phyloP scores from a whole-genome alignment of 2,329 filamentous ascomycete species.

The Cercospora sp. region DNA sequence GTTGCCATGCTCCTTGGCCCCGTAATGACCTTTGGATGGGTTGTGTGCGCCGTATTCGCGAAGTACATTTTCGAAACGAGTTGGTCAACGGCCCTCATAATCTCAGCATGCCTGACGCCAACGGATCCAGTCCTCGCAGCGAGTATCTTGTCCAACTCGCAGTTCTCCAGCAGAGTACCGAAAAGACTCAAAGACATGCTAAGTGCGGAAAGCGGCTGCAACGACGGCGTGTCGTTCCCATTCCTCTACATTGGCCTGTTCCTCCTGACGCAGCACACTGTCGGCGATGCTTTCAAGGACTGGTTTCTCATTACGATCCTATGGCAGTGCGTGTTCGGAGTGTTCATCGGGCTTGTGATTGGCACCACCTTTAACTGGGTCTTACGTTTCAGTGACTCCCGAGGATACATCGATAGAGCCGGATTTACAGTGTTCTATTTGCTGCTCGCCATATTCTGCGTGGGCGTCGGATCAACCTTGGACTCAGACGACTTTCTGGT shows the following conservation, averaged over 20 bases:
- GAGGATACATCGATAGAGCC: slow-evolving; percentile 50
- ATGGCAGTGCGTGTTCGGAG: slow-evolving; percentile 56
- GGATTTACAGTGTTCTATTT: slow-evolving; percentile 59
- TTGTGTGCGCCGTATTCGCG: slow-evolving; percentile 51
- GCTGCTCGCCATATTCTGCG: slow-evolving; percentile 53
- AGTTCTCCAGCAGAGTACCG: slow-evolving; percentile 55
- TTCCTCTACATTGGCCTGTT: slow-evolving; percentile 57
- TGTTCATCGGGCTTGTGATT: slow-evolving; percentile 50
- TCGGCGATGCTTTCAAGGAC: slow-evolving; percentile 48
- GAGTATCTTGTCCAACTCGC: slow-evolving; percentile 54
- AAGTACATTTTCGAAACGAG: slow-evolving; percentile 50
- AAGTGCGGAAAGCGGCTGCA: slow-evolving; percentile 57
- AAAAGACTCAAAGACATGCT: slow-evolving; percentile 54
- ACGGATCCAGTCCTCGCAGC: slow-evolving; percentile 59
- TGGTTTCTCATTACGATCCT: slow-evolving; percentile 57
- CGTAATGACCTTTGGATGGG: slow-evolving; percentile 54
- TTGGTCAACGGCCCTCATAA: slow-evolving; percentile 50
- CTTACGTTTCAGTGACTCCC: slow-evolving; percentile 49
- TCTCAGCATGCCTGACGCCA: slow-evolving; percentile 57
- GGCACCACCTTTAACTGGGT: slow-evolving; percentile 51
- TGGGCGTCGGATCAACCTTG: slow-evolving; percentile 54
- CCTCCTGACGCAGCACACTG: slow-evolving; percentile 43
- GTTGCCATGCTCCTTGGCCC: slow-evolving; percentile 52
- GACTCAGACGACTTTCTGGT: slow-evolving; percentile 59
- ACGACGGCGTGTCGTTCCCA: slow-evolving; percentile 58